Conservation (phyloP, 805 yeast genomes). For the Wickerhamiella galacta region DNA sequence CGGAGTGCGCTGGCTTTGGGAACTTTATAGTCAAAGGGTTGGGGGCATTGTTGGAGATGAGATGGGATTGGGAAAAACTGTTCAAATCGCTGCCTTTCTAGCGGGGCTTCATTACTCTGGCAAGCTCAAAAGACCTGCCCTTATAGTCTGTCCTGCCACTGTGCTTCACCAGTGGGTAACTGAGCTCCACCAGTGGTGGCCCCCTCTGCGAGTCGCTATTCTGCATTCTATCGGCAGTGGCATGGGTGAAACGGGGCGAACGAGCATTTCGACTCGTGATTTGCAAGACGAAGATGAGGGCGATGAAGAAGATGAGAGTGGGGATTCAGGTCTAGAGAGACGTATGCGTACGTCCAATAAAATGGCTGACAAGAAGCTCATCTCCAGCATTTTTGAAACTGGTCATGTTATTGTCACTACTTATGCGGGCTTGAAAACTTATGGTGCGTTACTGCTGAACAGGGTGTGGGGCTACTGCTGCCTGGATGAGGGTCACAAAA, state of each 20-base stretch:
- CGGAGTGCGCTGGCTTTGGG: slow-evolving; percentile 96
- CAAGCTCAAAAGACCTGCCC: slow-evolving; percentile 53
- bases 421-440: slow-evolving; percentile 67
- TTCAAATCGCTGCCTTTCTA: slow-evolving; percentile 76
- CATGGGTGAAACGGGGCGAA: slow-evolving; percentile 28
- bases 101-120: slow-evolving; percentile 83
- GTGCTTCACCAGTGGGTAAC: slow-evolving; percentile 95
- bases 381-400: slow-evolving; percentile 39
- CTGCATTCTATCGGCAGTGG: slow-evolving; percentile 89
- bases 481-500: slow-evolving; percentile 92
- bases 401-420: slow-evolving; percentile 88
- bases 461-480: slow-evolving; percentile 79
- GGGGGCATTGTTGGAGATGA: slow-evolving; percentile 98
- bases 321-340: neutral
- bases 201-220: slow-evolving; percentile 71
- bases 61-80: slow-evolving; percentile 95
- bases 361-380: slow-evolving; percentile 30
- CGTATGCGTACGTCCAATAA: slow-evolving; percentile 16
- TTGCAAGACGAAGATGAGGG: slow-evolving; percentile 25
- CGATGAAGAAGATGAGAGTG: slow-evolving; percentile 34
- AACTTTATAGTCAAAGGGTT: slow-evolving; percentile 67
- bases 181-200: slow-evolving; percentile 97
- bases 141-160: slow-evolving; percentile 92
- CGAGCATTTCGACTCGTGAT: slow-evolving; percentile 15
- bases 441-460: slow-evolving; percentile 45